These are phyloP conservation scores for Chaetomidium leptoderma DNA, from an alignment of 495 filamentous ascomycete species.

Conservation along the genomic window DNA sequence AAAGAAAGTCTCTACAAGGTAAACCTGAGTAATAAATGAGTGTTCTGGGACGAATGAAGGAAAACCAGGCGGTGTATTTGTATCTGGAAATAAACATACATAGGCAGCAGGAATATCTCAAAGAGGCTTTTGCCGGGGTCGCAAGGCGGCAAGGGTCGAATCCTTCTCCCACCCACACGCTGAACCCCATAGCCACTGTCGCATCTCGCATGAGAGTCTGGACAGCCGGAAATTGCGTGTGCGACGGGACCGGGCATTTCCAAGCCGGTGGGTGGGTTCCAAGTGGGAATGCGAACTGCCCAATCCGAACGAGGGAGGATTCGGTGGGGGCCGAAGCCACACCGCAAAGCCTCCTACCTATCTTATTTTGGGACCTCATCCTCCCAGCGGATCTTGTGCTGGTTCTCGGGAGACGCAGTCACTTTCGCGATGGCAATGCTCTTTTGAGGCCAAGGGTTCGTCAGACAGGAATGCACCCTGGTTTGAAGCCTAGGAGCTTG, in stretches of 20 bases:
- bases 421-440: background rate
- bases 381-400: background rate
- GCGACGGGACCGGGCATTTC: background rate
- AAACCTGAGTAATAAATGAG: background rate
- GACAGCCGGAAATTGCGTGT: slow-evolving; percentile 1
- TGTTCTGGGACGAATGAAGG: background rate
- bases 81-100: too few species aligned
- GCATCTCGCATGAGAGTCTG: too few species aligned
- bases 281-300: background rate
- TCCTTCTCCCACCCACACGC: too few species aligned
- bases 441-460: background rate
- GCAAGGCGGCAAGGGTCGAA: too few species aligned
- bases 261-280: background rate
- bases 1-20: background rate
- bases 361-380: background rate
- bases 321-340: background rate
- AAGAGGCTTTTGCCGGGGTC: too few species aligned
- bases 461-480: too few species aligned
- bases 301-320: background rate
- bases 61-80: background rate
- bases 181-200: too few species aligned
- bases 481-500: too few species aligned
- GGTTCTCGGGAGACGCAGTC: background rate
- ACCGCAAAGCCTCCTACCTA: background rate
- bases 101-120: too few species aligned